Evolutionary conservation across 768 basidiomycete genomes (phyloP).

Genomic region (Auriscalpium microsporum): DNA sequence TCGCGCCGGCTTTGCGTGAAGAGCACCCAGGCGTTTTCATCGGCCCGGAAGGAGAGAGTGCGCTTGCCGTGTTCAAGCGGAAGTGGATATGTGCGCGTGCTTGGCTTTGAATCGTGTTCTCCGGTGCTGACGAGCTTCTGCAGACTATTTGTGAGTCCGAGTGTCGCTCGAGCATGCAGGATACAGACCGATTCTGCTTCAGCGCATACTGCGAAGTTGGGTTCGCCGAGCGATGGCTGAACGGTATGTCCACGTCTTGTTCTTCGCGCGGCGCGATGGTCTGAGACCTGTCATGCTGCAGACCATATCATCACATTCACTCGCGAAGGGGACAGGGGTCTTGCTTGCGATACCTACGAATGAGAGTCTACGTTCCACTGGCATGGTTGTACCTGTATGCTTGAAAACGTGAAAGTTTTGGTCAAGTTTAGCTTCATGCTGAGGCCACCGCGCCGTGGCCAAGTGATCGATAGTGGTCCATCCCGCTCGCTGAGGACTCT

Average conservation of each 20-base stretch:
- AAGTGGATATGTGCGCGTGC: constrained; percentile 59
- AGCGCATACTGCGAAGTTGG: constrained; percentile 71
- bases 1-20: constrained; percentile 34
- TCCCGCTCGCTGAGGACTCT: too few species aligned
- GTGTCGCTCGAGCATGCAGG: constrained; percentile 10
- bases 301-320: constrained; percentile 59
- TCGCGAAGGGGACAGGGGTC: constrained; percentile 55
- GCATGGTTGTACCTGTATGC: too few species aligned
- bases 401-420: too few species aligned
- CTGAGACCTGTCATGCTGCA: constrained; percentile 15
- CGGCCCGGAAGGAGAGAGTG: constrained; percentile 32
- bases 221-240: constrained; percentile 55
- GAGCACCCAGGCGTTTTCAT: constrained; percentile 56
- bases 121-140: constrained; percentile 14
- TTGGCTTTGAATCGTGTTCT: background rate
- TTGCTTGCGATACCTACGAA: constrained; percentile 38
- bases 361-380: constrained; percentile 3
- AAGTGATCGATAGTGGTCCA: too few species aligned
- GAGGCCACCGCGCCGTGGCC: too few species aligned
- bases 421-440: too few species aligned
- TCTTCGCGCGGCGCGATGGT: background rate
- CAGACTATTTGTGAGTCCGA: constrained; percentile 41
- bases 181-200: constrained; percentile 8
- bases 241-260: constrained; percentile 33
- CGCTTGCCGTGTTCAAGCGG: constrained; percentile 66